Percentiles rank a stretch among this genome's conserved stretches.
Evolutionary conservation across 192 early-diverging fungal genomes (phyloP).

Genomic region (Backusella westeae): DNA sequence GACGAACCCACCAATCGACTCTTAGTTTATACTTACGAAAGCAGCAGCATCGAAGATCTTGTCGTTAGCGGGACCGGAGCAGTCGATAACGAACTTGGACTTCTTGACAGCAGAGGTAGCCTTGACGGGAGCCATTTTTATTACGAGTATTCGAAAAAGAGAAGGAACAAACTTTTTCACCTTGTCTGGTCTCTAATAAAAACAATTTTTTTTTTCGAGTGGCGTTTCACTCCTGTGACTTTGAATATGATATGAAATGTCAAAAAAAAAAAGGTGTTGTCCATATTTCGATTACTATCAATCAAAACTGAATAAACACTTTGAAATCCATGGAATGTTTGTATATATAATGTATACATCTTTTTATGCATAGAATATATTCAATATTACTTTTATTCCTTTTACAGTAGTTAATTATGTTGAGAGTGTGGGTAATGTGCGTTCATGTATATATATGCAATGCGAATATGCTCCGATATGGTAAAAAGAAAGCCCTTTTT

Average conservation of each 20-base stretch:
- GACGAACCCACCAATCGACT: too few relatives aligned
- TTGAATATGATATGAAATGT: neutral
- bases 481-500: neutral
- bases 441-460: neutral
- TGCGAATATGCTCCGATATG: neutral
- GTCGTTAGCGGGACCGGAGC: conserved; percentile 89
- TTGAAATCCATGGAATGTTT: too few relatives aligned
- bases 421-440: neutral
- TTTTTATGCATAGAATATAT: neutral
- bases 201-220: conserved; percentile 15
- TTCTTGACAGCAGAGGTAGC: conserved; percentile 52
- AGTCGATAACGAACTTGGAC: conserved; percentile 91
- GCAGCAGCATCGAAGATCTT: conserved; percentile 95
- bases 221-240: conserved; percentile 4
- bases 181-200: neutral
- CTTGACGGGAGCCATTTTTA: conserved; percentile 32
- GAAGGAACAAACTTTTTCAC: conserved; percentile 11
- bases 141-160: conserved; percentile 18
- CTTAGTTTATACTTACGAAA: conserved; percentile 59
- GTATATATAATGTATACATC: too few relatives aligned
- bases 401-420: neutral
- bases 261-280: neutral
- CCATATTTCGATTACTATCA: neutral
- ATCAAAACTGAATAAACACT: too few relatives aligned
- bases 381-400: neutral